Evolutionary conservation across 805 yeast species (phyloP), one percentile per base, ranked within the genome.

Genomic region (Kodamaea lidongshanica): DNA sequence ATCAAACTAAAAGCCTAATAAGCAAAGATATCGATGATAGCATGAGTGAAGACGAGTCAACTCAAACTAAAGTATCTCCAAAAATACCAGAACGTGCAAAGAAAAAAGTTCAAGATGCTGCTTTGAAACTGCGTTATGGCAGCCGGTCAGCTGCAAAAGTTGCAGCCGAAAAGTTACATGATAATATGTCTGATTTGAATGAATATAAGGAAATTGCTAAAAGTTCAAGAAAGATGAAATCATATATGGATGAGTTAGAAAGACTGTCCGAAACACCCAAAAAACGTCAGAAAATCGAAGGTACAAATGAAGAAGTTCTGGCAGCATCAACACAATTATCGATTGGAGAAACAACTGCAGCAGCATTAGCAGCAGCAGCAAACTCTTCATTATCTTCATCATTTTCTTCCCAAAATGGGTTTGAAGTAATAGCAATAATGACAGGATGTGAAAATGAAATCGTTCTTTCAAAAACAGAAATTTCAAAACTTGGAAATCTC

Each of bases 131-230:
- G 18, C 27, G 44, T 22, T 40, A 40, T 18, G 37, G 41, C 9
- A 55, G 68, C 2, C 52, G 83, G 29, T 69, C 72, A 23, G 94
- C 94, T 1, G 77, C 78, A 26, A 65, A 67, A 22, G 73, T 67
- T 43, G 94, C 94, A 0, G 77, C 77, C 1, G 57, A 59, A 34
- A 77, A 75, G 46, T 57, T 84, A 10, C 89, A 79, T 43, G 68
- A 69, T 7, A 75, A 78, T 48, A 81, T 84, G 67, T 72, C 71
- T 35, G 79, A 79, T 27, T 64, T 83, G 39, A 80, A 79, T 44
- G 66, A 63, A 29, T 83, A 72, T 45, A 79, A 77, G 37, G 66
- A 72, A 39, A 49, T 59, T 40, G 34, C 56, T 7, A 74, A 73
- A 42, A 64, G 67, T 16, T 60, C 65, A 13, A 45, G 57, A 14